Evolutionary conservation across 331 rosid species (phyloP).

Genomic region (Arachis monticola): DNA sequence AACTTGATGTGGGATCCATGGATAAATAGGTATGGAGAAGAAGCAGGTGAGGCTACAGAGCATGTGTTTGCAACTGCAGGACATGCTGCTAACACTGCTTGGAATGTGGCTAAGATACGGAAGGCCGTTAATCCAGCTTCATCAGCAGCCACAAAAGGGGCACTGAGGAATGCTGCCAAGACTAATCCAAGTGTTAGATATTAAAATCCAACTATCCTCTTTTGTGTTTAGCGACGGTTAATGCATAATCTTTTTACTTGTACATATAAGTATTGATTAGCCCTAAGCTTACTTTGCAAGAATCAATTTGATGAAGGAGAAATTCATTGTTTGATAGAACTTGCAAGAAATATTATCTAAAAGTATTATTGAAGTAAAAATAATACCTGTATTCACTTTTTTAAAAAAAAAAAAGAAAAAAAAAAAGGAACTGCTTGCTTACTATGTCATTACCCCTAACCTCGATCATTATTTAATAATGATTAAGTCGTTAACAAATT

Average conservation of each 20-base stretch:
- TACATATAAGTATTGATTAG: neutral
- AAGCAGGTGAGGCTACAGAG: constrained; percentile 86
- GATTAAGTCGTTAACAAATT: no score
- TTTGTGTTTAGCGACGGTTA: neutral
- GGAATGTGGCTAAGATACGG: constrained; percentile 83
- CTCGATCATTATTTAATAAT: neutral
- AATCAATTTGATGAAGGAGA: constrained; percentile 1
- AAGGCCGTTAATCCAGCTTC: constrained; percentile 90
- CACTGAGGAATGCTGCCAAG: constrained; percentile 60
- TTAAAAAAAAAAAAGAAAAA: no score
- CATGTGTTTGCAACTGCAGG: constrained; percentile 82
- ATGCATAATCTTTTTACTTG: constrained; percentile 14
- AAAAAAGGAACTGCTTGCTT: neutral
- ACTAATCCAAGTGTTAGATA: constrained; percentile 3
- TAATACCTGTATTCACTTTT: no score
- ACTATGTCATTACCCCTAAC: neutral
- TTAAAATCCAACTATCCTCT: constrained; percentile 24
- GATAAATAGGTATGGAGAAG: constrained; percentile 72
- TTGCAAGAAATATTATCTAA: neutral
- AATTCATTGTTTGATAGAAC: neutral
- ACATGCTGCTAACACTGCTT: constrained; percentile 73
- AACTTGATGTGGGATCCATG: neutral
- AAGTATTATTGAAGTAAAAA: no score
- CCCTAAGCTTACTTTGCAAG: neutral
- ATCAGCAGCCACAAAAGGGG: constrained; percentile 54